Evolutionary conservation across 202 grass and related monocot genomes (phyloP), one percentile per base, ranked within the genome.

Genomic region (Schoenoplectus tabernaemontani): DNA sequence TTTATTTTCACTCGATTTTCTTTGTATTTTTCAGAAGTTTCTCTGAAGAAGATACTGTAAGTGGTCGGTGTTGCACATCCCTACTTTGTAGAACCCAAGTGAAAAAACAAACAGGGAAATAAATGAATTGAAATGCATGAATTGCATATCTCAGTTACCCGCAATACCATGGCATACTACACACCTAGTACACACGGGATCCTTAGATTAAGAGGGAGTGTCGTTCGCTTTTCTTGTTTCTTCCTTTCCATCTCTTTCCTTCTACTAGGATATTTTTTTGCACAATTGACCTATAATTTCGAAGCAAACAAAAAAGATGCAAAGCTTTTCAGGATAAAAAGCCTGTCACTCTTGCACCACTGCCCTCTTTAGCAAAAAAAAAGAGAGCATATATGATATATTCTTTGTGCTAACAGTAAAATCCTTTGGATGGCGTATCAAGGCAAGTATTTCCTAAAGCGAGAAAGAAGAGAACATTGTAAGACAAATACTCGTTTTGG

Each of bases 241-340:
- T 60, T 72, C 24, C 64, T 83, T 53, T 81, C 19, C 42, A 57
- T 26, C 64, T 82, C 5, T 59, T 17, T 41, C 11, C 44, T 73
- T 54, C 47, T 53, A 32, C 10, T 54, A 32, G 15, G 15, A 68
- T 5, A 62, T 62, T 33, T 33, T 33, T 75, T 53, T 75, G 23
- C 23, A 30, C 68, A 75, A 75, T 42, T 70, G n/a, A 81, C 87
- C 34, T 89, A 70, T 80, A 75, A 87, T 88, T 89, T 88, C 61
- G 81, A 63, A 83, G 87, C 81, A 72, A 81, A 81, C 59, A 81
- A 72, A 81, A 96, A 96, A 91, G 89, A 86, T 86, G 71, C 70
- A 83, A 86, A 22, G 46, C 89, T 92, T 92, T 94, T 82, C 81
- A 77, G 60, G 41, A 44, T 80, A 1, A 33, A 83, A 89, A 89